These are phyloP conservation scores for Adansonia digitata DNA, from an alignment of 345 rosid genomes.

Conservation along the genomic window DNA sequence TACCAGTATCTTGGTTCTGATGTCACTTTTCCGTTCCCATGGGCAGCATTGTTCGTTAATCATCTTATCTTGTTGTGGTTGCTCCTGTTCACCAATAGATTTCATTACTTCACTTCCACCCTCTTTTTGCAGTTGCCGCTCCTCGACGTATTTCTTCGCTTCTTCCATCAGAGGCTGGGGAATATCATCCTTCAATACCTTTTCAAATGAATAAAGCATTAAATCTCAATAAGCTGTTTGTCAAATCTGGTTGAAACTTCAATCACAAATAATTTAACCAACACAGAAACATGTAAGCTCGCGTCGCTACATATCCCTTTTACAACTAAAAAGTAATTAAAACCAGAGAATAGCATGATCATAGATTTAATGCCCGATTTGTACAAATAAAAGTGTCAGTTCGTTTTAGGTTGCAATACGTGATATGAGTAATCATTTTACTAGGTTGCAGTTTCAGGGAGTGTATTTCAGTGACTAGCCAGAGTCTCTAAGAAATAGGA, in stretches of 20 bases:
- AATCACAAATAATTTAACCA: background rate
- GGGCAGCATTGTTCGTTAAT: background rate
- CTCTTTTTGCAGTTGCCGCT: background rate
- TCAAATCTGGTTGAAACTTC: background rate
- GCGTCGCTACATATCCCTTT: background rate
- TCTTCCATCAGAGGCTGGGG: background rate
- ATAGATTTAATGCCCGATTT: background rate
- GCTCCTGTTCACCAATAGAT: background rate
- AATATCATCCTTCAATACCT: constrained; percentile 11
- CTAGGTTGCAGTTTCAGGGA: background rate
- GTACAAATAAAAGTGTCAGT: background rate
- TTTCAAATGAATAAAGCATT: background rate
- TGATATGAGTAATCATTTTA: background rate
- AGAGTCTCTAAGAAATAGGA: background rate
- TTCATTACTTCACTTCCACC: background rate
- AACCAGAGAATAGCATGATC: background rate
- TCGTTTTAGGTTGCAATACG: background rate
- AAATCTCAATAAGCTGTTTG: background rate
- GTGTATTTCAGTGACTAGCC: background rate
- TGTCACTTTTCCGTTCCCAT: background rate
- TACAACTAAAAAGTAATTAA: background rate
- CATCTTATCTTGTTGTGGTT: background rate
- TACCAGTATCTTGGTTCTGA: background rate
- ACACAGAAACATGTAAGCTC: background rate
- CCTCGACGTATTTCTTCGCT: background rate